phyloP scores from a whole-genome alignment of 441 rosid species.

The Theobroma grandiflorum region DNA sequence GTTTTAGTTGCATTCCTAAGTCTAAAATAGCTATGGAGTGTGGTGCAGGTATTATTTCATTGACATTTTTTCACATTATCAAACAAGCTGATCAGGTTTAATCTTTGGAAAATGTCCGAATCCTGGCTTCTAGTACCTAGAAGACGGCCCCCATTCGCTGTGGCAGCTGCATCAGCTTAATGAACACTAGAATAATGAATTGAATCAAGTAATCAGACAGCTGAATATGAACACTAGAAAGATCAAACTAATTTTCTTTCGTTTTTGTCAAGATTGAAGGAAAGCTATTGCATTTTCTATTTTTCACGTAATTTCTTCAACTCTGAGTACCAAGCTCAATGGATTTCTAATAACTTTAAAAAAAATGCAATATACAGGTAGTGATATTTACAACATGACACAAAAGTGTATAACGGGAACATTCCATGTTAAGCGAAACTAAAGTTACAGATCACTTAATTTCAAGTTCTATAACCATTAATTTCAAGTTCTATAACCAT shows the following conservation, averaged over 20 bases:
- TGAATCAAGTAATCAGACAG: no score
- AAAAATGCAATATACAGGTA: background rate
- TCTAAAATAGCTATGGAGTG: background rate
- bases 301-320: background rate
- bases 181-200: no score
- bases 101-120: no score
- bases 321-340: background rate
- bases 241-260: no score
- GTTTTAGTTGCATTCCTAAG: background rate
- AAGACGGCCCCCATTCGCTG: no score
- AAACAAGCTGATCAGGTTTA: background rate
- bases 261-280: background rate
- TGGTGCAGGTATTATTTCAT: background rate
- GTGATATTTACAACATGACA: background rate
- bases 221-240: no score
- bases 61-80: background rate
- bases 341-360: background rate
- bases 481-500: background rate
- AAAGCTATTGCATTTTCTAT: background rate
- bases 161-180: no score
- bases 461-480: background rate
- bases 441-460: background rate
- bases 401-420: background rate
- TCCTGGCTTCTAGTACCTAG: no score
- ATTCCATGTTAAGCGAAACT: background rate